phyloP scores from a whole-genome alignment of 495 filamentous ascomycete genomes.

The Pyrenula massariospora region DNA sequence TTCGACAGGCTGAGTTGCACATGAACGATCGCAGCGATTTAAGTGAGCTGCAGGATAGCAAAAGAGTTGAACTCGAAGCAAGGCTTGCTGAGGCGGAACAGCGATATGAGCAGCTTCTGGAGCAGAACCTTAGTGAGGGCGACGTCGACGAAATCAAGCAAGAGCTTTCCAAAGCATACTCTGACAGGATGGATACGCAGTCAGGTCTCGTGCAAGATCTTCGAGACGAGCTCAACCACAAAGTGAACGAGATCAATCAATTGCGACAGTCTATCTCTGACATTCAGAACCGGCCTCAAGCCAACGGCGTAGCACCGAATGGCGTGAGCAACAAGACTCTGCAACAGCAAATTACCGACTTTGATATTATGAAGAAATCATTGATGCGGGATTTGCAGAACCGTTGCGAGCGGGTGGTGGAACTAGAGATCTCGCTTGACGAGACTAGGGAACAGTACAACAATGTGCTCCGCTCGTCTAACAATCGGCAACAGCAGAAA shows the following conservation, averaged over 20 bases:
- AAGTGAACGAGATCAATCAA: constrained; percentile 64
- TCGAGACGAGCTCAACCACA: constrained; percentile 56
- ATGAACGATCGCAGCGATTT: constrained; percentile 54
- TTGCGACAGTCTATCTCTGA: constrained; percentile 67
- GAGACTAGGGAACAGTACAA: constrained; percentile 98
- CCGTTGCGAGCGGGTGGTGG: constrained; percentile 92
- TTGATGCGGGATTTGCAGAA: constrained; percentile 98
- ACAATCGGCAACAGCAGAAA: constrained; percentile 97
- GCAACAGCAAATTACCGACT: constrained; percentile 94
- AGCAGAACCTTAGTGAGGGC: constrained; percentile 64
- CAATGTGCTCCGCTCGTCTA: constrained; percentile 86
- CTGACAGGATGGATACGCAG: constrained; percentile 59
- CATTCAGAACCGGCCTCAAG: constrained; percentile 56
- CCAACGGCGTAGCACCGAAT: constrained; percentile 37
- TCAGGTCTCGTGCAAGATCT: constrained; percentile 58
- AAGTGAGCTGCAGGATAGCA: constrained; percentile 49
- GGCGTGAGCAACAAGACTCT: constrained; percentile 77
- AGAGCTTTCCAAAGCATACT: constrained; percentile 63
- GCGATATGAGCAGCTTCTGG: constrained; percentile 71
- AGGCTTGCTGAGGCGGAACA: constrained; percentile 59
- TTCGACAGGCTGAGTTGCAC: constrained; percentile 84
- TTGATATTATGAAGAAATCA: constrained; percentile 99
- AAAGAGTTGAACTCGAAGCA: constrained; percentile 60
- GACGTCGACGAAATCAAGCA: constrained; percentile 76
- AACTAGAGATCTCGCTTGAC: constrained; percentile 92